Evolutionary conservation across 148 eudicot genomes (phyloP).

Genomic region (Chenopodium berlandieri): DNA sequence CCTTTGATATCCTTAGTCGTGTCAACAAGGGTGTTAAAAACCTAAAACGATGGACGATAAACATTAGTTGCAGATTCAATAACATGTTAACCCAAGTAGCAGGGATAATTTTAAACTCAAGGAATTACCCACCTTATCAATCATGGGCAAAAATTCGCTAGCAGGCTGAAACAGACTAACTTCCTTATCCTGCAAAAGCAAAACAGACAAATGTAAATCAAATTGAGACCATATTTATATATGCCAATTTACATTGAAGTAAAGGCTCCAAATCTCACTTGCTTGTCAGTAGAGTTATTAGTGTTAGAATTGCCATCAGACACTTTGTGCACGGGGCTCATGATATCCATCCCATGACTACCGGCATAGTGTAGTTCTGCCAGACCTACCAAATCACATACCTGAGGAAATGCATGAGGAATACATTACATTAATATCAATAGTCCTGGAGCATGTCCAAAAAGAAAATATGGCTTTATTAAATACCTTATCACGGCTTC

Average conservation of each 20-base stretch:
- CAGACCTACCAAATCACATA: conserved; percentile 69
- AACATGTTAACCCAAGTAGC: not conserved
- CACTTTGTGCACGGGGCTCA: conserved; percentile 47
- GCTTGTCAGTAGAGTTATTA: conserved; percentile 43
- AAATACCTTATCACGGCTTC: conserved; percentile 72
- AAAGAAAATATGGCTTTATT: not conserved
- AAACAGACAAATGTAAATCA: not conserved
- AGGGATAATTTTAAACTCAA: not conserved
- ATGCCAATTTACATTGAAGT: not conserved
- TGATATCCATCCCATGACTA: conserved; percentile 96
- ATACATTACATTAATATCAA: not conserved
- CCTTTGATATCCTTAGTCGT: conserved; percentile 64
- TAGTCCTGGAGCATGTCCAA: not conserved
- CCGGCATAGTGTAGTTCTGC: conserved; percentile 83
- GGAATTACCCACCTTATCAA: conserved; percentile 46
- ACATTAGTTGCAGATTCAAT: not conserved
- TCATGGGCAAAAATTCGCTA: conserved; percentile 70
- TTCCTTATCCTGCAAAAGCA: conserved; percentile 56
- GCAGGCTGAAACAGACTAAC: conserved; percentile 86
- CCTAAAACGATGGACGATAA: conserved; percentile 33
- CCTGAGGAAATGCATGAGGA: conserved; percentile 40
- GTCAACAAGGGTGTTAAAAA: conserved; percentile 73
- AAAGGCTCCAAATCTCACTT: conserved; percentile 33
- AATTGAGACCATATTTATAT: conserved; percentile 3
- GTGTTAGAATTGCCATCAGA: conserved; percentile 30